Evolutionary conservation across 495 filamentous ascomycete species (phyloP), one percentile per base, ranked within the genome.

Genomic region (Aspergillus heteromorphus): DNA sequence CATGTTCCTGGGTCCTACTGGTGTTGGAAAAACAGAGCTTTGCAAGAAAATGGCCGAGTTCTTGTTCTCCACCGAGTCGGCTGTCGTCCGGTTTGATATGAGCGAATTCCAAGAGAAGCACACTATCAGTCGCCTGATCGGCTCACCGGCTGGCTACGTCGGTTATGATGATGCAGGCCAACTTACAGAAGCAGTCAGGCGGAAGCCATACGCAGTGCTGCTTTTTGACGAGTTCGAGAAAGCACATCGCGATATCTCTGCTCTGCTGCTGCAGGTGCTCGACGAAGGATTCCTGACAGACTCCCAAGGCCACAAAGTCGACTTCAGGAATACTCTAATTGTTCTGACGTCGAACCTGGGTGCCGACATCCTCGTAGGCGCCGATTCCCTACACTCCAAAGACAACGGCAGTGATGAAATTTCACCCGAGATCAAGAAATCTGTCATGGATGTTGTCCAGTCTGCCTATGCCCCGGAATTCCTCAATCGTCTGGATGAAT

Each of bases 201-300:
- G 93, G 48, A 98, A 97, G 66, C 93, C 93, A 1, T 97, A 98
- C 61, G 93, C 93, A 1, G 88, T 98, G 5, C 74, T 98, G 0
- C 76, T 98, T 1, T 95, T 98, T 58, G 93, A 98, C 71, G 93
- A 97, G 62, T 98, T 96, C 64, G 92, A 97, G 67, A 97, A 98
- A 65, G 92, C 92, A 2, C 92, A 97, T 65, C 85, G 88, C 19
- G 93, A 98, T 65, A 97, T 97, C 56, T 93, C 90, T 2, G 85
- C 92, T 0, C 73, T 98, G n/a, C 82, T 98, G 4, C 81, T 98
- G 1, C 93, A 97, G 60, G 93, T 97, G 1, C 82, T 98, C 0
- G 93, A 98, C 71, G 93, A 97, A 68, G 93, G 92, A 11, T 97
- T 92, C 75, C 79, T 98, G 21, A 96, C 93, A 4, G 93, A 97